Evolutionary conservation across 2,329 filamentous ascomycete species (phyloP).

Genomic region (Aspergillus tanneri): DNA sequence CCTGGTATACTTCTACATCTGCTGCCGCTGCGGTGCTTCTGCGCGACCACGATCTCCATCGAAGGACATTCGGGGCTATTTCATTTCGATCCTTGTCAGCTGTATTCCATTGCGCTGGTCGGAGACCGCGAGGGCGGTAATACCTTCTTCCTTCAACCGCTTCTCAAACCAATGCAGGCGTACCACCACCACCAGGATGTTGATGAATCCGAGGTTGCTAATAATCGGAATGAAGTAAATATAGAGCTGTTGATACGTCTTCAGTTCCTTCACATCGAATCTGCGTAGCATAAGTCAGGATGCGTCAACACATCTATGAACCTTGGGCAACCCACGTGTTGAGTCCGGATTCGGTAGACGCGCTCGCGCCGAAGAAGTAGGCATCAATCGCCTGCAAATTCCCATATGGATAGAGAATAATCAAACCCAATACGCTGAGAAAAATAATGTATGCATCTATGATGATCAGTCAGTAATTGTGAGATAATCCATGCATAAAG

Average conservation of each 20-base stretch:
- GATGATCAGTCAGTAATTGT: too few species aligned
- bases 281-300: slow-evolving; percentile 27
- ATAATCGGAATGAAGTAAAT: slow-evolving; percentile 53
- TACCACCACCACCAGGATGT: slow-evolving; percentile 50
- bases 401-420: slow-evolving; percentile 41
- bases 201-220: slow-evolving; percentile 52
- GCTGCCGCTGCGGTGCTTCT: too few species aligned
- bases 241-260: slow-evolving; percentile 53
- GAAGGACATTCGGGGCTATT: slow-evolving; percentile 24
- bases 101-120: too few species aligned
- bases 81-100: background rate
- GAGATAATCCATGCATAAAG: too few species aligned
- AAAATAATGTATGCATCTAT: slow-evolving; percentile 44
- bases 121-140: background rate
- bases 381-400: slow-evolving; percentile 49
- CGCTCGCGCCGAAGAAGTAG: slow-evolving; percentile 53
- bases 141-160: slow-evolving; percentile 42
- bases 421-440: slow-evolving; percentile 36
- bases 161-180: slow-evolving; percentile 53
- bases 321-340: slow-evolving; percentile 53
- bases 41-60: too few species aligned
- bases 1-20: too few species aligned
- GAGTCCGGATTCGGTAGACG: slow-evolving; percentile 52
- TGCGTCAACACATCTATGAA: too few species aligned
- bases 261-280: slow-evolving; percentile 51